These are phyloP conservation scores for Chenopodium formosanum DNA, from an alignment of 148 eudicot species.

Conservation along the genomic window DNA sequence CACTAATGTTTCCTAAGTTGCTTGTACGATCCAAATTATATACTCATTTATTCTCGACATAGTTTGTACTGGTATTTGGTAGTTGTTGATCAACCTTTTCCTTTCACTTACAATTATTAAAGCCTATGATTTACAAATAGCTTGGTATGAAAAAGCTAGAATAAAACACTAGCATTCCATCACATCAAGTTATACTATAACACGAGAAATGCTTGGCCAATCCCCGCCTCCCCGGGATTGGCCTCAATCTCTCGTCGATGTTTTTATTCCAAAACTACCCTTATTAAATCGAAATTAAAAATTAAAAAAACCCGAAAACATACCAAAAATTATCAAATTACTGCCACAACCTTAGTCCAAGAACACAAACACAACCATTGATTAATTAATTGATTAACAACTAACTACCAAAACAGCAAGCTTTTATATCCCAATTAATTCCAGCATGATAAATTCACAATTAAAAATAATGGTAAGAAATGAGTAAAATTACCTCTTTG, in stretches of 20 bases:
- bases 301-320: neutral
- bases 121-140: too few relatives aligned
- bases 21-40: conserved; percentile 1
- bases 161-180: neutral
- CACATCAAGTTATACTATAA: neutral
- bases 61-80: neutral
- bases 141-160: neutral
- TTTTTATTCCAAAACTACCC: neutral
- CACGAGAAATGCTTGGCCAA: neutral
- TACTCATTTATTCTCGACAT: neutral
- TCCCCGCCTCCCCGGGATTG: neutral
- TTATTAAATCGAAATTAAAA: too few relatives aligned
- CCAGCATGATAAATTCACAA: neutral
- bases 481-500: conserved; percentile 55
- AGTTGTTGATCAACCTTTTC: conserved; percentile 25
- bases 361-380: neutral
- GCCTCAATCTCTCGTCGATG: neutral
- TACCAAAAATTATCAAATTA: neutral
- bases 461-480: neutral
- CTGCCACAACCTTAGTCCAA: neutral
- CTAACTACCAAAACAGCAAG: neutral
- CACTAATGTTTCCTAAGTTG: conserved; percentile 8
- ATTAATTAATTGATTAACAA: neutral
- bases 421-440: neutral
- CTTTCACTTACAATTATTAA: conserved; percentile 3